phyloP scores from a whole-genome alignment of 202 grass and related monocot genomes.

The Setaria italica region DNA sequence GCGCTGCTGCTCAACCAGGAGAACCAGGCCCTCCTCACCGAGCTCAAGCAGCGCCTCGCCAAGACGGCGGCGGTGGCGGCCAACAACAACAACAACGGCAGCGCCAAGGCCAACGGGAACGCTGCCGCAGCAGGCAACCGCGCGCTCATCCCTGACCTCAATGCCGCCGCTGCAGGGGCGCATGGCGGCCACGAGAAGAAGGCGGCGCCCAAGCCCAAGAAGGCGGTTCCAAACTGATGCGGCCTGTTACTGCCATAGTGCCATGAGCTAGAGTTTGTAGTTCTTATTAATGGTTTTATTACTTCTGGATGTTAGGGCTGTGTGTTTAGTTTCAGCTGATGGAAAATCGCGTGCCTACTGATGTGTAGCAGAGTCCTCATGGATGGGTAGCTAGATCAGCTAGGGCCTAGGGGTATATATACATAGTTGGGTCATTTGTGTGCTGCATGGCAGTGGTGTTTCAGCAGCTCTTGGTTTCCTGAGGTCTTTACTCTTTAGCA shows the following conservation, averaged over 20 bases:
- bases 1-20: conserved; percentile 89
- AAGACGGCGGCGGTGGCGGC: conserved; percentile 44
- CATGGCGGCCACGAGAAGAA: conserved; percentile 48
- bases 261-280: conserved; percentile 23
- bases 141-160: conserved; percentile 63
- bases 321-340: conserved; percentile 47
- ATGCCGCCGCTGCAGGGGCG: conserved; percentile 49
- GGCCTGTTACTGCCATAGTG: background rate
- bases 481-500: background rate
- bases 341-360: conserved; percentile 28
- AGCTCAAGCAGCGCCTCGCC: conserved; percentile 80
- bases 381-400: conserved; percentile 53
- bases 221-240: conserved; percentile 42
- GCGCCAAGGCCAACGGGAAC: conserved; percentile 30
- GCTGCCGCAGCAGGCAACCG: conserved; percentile 1
- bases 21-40: conserved; percentile 77
- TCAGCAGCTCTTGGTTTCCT: conserved; percentile 35
- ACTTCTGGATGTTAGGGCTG: conserved; percentile 41
- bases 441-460: conserved; percentile 32
- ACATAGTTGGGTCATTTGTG: conserved; percentile 35
- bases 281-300: conserved; percentile 19
- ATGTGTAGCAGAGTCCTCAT: conserved; percentile 35
- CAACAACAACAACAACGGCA: background rate
- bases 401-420: conserved; percentile 56
- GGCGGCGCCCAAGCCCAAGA: conserved; percentile 46